phyloP scores from a whole-genome alignment of 2,329 filamentous ascomycete species.

The Alternaria hordeiaustralica region DNA sequence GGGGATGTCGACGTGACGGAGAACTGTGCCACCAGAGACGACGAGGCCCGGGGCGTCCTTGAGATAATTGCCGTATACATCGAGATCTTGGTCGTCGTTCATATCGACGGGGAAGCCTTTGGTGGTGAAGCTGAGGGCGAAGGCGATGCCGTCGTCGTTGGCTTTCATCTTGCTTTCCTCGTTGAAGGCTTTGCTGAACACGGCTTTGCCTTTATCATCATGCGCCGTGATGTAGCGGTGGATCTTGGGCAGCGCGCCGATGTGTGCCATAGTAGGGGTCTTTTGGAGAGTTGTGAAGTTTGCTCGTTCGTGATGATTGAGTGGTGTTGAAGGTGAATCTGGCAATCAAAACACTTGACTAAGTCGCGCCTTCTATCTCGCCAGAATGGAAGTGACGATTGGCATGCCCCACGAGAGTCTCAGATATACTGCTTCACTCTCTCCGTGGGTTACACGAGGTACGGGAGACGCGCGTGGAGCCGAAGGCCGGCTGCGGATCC shows the following conservation, averaged over 20 bases:
- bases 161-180: constrained; percentile 46
- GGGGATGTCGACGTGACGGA: constrained; percentile 51
- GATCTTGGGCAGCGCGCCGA: constrained; percentile 39
- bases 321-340: neutral
- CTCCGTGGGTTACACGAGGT: constrained; percentile 15
- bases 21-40: constrained; percentile 56
- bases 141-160: constrained; percentile 55
- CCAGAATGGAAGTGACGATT: neutral
- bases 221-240: constrained; percentile 49
- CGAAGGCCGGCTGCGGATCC: constrained; percentile 29
- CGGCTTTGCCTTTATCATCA: constrained; percentile 43
- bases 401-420: neutral
- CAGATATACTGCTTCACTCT: neutral
- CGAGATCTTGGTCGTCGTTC: constrained; percentile 54
- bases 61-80: constrained; percentile 54
- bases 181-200: constrained; percentile 45
- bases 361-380: neutral
- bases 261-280: constrained; percentile 37
- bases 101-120: constrained; percentile 57
- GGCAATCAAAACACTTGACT: neutral
- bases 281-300: neutral
- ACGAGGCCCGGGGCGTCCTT: constrained; percentile 57
- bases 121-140: constrained; percentile 59
- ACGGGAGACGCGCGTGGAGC: constrained; percentile 26
- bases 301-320: neutral